A percentile compares a stretch with the other conserved stretches of the same genome.
These are phyloP conservation scores for Cardamine occulta DNA, from an alignment of 345 rosid species.

Conservation along the genomic window DNA sequence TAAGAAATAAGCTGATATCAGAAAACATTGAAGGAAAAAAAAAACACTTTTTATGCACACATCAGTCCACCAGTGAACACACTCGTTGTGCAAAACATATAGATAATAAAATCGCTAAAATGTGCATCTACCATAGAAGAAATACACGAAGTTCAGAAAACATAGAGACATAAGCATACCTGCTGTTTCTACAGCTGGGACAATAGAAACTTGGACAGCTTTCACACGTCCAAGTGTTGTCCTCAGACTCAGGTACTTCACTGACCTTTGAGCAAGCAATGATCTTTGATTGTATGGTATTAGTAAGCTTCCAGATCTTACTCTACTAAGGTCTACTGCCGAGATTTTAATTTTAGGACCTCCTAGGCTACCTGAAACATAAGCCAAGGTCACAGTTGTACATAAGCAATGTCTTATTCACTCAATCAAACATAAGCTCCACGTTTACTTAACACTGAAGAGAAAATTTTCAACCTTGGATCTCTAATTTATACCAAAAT, in stretches of 20 bases:
- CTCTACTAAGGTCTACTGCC: constrained; percentile 24
- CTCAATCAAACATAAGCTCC: constrained; percentile 19
- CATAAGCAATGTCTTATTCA: constrained; percentile 19
- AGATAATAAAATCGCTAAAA: background rate
- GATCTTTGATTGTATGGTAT: constrained; percentile 30
- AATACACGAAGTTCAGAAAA: background rate
- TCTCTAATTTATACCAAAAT: constrained; percentile 8
- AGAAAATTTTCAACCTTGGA: constrained; percentile 1
- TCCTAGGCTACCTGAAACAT: constrained; percentile 48
- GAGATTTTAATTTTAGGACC: constrained; percentile 41
- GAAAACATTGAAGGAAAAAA: background rate
- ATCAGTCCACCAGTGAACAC: background rate
- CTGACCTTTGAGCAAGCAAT: constrained; percentile 24
- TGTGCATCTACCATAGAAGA: background rate
- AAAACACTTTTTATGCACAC: constrained; percentile 11
- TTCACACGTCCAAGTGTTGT: constrained; percentile 27
- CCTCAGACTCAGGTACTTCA: constrained; percentile 36
- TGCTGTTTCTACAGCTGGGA: constrained; percentile 31
- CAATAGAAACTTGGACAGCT: constrained; percentile 37
- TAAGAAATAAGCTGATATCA: constrained; percentile 7
- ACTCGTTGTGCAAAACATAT: background rate
- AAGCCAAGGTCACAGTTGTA: background rate
- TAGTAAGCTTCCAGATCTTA: constrained; percentile 36
- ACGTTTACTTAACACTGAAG: background rate
- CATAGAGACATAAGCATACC: constrained; percentile 29